Evolutionary conservation across 1,284 basidiomycete species (phyloP).

Genomic region (Leccinum subrobustum): DNA sequence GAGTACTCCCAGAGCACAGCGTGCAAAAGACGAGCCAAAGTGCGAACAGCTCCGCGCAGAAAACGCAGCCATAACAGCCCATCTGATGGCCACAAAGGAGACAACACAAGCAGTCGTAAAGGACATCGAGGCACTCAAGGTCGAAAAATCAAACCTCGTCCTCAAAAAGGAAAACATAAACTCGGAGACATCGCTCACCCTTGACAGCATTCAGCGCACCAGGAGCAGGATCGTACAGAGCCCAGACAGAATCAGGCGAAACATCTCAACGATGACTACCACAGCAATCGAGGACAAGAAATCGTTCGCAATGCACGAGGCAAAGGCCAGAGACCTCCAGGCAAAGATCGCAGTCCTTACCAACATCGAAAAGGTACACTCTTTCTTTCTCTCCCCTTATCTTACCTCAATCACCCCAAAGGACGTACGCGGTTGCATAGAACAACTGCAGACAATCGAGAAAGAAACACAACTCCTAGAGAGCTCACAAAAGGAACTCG

Average conservation of each 20-base stretch:
- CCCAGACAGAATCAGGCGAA: conserved; percentile 80
- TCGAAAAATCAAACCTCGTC: conserved; percentile 57
- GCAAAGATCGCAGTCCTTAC: conserved; percentile 68
- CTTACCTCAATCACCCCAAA: conserved; percentile 24
- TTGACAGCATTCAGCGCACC: conserved; percentile 60
- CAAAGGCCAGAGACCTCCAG: conserved; percentile 73
- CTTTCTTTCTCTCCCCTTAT: neutral
- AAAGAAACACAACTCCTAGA: conserved; percentile 65
- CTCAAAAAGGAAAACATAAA: conserved; percentile 65
- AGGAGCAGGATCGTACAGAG: conserved; percentile 81
- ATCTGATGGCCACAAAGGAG: conserved; percentile 66
- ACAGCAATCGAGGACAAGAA: conserved; percentile 63
- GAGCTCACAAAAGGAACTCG: conserved; percentile 59
- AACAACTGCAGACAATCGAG: conserved; percentile 70
- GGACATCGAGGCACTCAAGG: conserved; percentile 66
- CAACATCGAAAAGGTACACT: conserved; percentile 68
- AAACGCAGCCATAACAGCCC: conserved; percentile 60
- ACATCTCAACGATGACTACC: conserved; percentile 69
- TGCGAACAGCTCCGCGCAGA: conserved; percentile 60
- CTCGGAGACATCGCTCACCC: conserved; percentile 52
- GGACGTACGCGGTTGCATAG: conserved; percentile 68
- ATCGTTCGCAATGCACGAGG: conserved; percentile 57
- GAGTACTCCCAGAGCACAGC: conserved; percentile 49
- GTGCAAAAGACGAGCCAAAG: conserved; percentile 69
- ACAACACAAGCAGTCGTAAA: conserved; percentile 57